Percentiles rank a stretch among this genome's conserved stretches.
Conservation (phyloP, 2,329 filamentous ascomycete genomes). For the Fonsecaea pedrosoi region DNA sequence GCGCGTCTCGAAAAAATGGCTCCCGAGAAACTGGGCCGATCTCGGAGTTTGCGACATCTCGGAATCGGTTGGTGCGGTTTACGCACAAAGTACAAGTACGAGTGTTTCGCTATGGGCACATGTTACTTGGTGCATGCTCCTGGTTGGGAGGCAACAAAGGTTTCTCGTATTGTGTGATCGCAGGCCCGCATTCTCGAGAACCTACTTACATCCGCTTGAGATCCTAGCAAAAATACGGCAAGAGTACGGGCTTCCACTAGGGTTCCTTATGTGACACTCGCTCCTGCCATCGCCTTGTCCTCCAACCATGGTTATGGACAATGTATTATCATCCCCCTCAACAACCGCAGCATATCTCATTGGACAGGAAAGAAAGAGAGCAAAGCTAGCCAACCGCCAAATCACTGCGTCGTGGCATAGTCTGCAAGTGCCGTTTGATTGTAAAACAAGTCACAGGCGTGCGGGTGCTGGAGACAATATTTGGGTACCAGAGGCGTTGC, state of each 20-base stretch:
- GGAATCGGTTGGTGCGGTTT: not conserved
- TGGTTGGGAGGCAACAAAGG: too few relatives aligned
- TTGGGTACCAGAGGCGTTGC: conserved; percentile 62
- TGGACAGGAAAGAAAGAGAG: not conserved
- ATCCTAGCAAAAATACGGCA: not conserved
- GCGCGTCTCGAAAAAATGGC: not conserved
- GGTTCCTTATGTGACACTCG: not conserved
- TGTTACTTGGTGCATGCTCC: too few relatives aligned
- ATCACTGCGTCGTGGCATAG: conserved; percentile 24
- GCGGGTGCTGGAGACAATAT: conserved; percentile 65
- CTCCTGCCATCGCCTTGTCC: not conserved
- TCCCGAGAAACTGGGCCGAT: not conserved
- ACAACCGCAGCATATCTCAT: not conserved
- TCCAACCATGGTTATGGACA: not conserved
- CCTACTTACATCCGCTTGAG: too few relatives aligned
- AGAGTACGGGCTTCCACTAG: too few relatives aligned
- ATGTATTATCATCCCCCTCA: not conserved
- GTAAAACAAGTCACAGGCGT: conserved; percentile 63
- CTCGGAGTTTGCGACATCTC: conserved; percentile 1
- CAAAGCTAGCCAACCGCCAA: not conserved
- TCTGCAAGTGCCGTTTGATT: conserved; percentile 53
- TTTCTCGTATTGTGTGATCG: too few relatives aligned
- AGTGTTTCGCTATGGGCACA: too few relatives aligned
- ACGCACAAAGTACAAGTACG: too few relatives aligned
- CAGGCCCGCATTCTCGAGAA: too few relatives aligned